Evolutionary conservation across 441 rosid species (phyloP).

Genomic region (Populus hybrid): DNA sequence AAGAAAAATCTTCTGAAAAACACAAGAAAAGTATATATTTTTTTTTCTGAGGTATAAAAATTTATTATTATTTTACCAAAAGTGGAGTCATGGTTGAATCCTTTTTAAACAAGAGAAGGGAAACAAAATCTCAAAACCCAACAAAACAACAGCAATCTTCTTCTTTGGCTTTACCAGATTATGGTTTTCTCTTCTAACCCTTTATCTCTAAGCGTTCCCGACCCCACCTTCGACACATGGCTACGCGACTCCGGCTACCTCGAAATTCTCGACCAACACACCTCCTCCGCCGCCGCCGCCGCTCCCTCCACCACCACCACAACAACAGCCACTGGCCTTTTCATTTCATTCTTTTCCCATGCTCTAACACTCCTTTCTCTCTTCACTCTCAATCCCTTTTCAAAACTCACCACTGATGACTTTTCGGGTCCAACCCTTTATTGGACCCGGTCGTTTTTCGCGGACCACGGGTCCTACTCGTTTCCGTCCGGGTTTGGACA

Average conservation of each 20-base stretch:
- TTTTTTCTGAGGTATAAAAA: not conserved
- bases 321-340: slow-evolving; percentile 30
- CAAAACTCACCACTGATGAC: slow-evolving; percentile 71
- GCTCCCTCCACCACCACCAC: slow-evolving; percentile 22
- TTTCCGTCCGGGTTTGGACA: slow-evolving; percentile 59
- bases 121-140: not conserved
- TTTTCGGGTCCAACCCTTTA: slow-evolving; percentile 66
- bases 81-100: not conserved
- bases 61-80: not conserved
- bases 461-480: slow-evolving; percentile 59
- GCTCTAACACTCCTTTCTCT: slow-evolving; percentile 56
- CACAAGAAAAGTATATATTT: not conserved
- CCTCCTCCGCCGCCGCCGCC: slow-evolving; percentile 24
- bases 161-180: slow-evolving; percentile 24
- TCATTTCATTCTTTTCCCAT: slow-evolving; percentile 40
- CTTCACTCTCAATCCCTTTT: slow-evolving; percentile 63
- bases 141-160: not conserved
- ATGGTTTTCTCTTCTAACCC: slow-evolving; percentile 73
- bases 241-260: slow-evolving; percentile 96
- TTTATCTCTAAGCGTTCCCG: slow-evolving; percentile 71
- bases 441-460: slow-evolving; percentile 76
- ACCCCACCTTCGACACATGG: slow-evolving; percentile 85
- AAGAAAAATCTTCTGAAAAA: too few species aligned
- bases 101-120: not conserved
- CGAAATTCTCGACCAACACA: slow-evolving; percentile 67